These are phyloP conservation scores for Silene vulgaris DNA, from an alignment of 179 eudicot species.

Conservation along the genomic window DNA sequence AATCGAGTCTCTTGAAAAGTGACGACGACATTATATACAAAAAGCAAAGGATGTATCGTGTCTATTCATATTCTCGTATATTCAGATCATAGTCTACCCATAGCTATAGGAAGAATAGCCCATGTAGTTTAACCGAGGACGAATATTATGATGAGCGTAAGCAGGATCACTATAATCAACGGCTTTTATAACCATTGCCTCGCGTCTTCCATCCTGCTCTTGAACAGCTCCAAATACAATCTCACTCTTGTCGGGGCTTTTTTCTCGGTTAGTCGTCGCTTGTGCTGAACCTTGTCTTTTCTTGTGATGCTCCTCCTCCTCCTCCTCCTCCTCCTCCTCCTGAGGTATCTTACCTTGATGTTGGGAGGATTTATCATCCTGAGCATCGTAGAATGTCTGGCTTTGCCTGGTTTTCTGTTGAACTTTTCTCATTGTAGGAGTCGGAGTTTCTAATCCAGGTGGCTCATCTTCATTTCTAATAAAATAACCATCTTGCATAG, in stretches of 20 bases:
- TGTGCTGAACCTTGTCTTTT: constrained; percentile 17
- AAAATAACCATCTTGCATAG: constrained; percentile 28
- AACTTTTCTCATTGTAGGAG: constrained; percentile 20
- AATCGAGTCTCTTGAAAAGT: background rate
- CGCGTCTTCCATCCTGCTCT: constrained; percentile 65
- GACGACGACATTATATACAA: background rate
- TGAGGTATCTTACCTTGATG: constrained; percentile 24
- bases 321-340: constrained; percentile 16
- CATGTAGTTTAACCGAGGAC: constrained; percentile 77
- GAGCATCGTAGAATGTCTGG: constrained; percentile 24
- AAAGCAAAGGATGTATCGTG: background rate
- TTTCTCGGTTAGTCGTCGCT: constrained; percentile 25
- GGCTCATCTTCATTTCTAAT: constrained; percentile 31
- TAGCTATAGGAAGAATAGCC: constrained; percentile 60
- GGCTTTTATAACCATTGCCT: constrained; percentile 80
- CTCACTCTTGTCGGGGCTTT: constrained; percentile 34
- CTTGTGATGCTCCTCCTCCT: constrained; percentile 16
- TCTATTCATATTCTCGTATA: background rate
- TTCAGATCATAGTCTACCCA: constrained; percentile 25
- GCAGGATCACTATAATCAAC: constrained; percentile 66
- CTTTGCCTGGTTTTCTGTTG: constrained; percentile 27
- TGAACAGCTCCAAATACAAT: constrained; percentile 44
- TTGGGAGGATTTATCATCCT: constrained; percentile 19
- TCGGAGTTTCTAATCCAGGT: constrained; percentile 20
- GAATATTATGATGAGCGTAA: constrained; percentile 43